A percentile compares a stretch with the other conserved stretches of the same genome.
Evolutionary conservation across 345 rosid genomes (phyloP).

Genomic region (Aquilaria yunnanensis): DNA sequence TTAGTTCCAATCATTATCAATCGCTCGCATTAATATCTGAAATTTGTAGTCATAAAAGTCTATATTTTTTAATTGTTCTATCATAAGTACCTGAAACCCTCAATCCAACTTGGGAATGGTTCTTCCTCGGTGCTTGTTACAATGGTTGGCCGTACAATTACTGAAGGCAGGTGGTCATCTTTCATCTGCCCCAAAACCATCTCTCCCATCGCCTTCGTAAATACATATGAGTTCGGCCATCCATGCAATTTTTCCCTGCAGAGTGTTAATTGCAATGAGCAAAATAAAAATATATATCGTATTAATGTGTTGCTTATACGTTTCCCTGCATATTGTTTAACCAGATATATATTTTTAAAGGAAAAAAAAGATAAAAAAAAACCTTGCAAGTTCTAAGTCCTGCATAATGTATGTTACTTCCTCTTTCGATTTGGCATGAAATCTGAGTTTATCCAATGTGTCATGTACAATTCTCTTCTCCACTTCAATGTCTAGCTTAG

Average conservation of each 20-base stretch:
- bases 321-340: no score
- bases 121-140: slow-evolving; percentile 64
- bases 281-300: no score
- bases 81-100: slow-evolving; percentile 47
- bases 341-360: no score
- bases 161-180: slow-evolving; percentile 28
- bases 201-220: slow-evolving; percentile 82
- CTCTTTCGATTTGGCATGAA: slow-evolving; percentile 16
- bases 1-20: no score
- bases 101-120: slow-evolving; percentile 87
- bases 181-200: slow-evolving; percentile 47
- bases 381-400: slow-evolving; percentile 46
- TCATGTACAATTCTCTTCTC: slow-evolving; percentile 30
- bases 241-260: slow-evolving; percentile 57
- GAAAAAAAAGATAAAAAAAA: not conserved
- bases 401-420: slow-evolving; percentile 31
- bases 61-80: no score
- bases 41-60: no score
- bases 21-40: no score
- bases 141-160: slow-evolving; percentile 64
- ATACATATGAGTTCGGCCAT: slow-evolving; percentile 71
- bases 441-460: slow-evolving; percentile 23
- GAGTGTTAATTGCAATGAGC: no score
- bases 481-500: slow-evolving; percentile 22
- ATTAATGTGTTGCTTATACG: no score